phyloP scores from a whole-genome alignment of 805 yeast species.

The Debaryomyces hansenii region DNA sequence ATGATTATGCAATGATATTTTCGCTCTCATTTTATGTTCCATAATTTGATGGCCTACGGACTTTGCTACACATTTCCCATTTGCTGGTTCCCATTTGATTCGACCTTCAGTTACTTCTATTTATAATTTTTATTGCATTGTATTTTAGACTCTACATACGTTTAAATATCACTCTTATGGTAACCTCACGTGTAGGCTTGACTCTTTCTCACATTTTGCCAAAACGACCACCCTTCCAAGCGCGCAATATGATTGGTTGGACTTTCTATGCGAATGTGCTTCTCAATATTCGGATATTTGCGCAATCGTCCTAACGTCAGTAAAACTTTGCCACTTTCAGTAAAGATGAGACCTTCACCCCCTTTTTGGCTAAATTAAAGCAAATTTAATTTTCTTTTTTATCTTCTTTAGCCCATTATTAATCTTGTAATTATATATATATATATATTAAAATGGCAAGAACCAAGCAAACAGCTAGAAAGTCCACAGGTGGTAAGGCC shows the following conservation, averaged over 20 bases:
- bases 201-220: background rate
- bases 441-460: constrained; percentile 71
- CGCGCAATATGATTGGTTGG: constrained; percentile 4
- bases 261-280: background rate
- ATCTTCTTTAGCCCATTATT: background rate
- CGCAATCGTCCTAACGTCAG: constrained; percentile 1
- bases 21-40: no score
- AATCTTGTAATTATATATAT: background rate
- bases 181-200: background rate
- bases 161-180: background rate
- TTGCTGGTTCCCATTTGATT: background rate
- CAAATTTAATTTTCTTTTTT: background rate
- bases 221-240: background rate
- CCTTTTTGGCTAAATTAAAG: background rate
- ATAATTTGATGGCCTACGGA: no score
- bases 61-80: background rate
- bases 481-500: constrained; percentile 93
- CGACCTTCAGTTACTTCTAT: background rate
- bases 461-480: constrained; percentile 94
- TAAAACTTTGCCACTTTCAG: background rate
- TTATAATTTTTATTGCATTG: constrained; percentile 5
- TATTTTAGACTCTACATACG: constrained; percentile 3
- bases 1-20: no score
- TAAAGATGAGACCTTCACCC: background rate
- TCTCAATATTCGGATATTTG: background rate